Conservation (phyloP, 345 rosid species). For the Heritiera littoralis region DNA sequence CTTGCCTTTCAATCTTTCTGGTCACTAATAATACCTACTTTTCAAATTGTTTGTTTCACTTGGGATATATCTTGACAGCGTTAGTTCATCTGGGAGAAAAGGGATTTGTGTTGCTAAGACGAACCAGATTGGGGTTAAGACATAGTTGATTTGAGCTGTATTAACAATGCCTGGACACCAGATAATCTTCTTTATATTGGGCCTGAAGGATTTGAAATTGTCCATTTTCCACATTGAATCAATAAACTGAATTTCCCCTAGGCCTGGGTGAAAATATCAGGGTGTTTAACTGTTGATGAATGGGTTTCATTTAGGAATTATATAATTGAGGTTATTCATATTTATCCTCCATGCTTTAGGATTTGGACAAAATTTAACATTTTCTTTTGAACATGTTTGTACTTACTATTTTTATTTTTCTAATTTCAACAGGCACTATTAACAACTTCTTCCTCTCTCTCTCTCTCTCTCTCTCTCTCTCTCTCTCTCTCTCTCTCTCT, state of each 20-base stretch:
- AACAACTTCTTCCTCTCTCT: background rate
- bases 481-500: background rate
- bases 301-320: background rate
- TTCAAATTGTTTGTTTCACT: background rate
- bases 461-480: too few relatives aligned
- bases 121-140: background rate
- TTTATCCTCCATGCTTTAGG: background rate
- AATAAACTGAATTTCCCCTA: background rate
- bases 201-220: background rate
- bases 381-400: background rate
- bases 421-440: background rate
- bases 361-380: constrained; percentile 4
- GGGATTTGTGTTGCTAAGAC: background rate
- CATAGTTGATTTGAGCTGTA: background rate
- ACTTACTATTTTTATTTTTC: background rate
- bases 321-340: background rate
- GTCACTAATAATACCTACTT: background rate
- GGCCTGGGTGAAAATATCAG: background rate
- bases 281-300: background rate
- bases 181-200: too few relatives aligned
- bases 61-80: background rate
- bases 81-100: background rate
- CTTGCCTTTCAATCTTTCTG: background rate
- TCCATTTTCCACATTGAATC: background rate
- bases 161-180: background rate